A percentile compares a stretch with the other conserved stretches of the same genome.
These are phyloP conservation scores for Suhomyces xylopsoci DNA, from an alignment of 805 yeast genomes.

Conservation along the genomic window DNA sequence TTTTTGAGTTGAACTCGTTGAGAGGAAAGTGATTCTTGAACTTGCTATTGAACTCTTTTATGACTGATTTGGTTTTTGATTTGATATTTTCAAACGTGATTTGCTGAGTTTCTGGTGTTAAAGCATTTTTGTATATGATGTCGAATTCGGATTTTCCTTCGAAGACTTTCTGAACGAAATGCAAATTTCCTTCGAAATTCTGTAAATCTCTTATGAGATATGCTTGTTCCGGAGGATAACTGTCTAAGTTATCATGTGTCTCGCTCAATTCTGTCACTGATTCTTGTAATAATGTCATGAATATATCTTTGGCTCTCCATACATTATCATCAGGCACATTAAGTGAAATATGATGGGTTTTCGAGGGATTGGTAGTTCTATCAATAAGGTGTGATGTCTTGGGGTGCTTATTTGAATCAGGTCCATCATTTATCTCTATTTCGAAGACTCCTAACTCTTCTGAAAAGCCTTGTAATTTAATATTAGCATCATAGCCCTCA, in stretches of 20 bases:
- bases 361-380: conserved; percentile 53
- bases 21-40: conserved; percentile 53
- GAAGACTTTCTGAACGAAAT: conserved; percentile 73
- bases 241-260: conserved; percentile 16
- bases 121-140: conserved; percentile 52
- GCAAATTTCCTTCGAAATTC: conserved; percentile 69
- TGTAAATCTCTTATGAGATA: conserved; percentile 58
- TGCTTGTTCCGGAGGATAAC: conserved; percentile 47
- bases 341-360: conserved; percentile 64
- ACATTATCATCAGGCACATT: conserved; percentile 65
- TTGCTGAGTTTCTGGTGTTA: conserved; percentile 34
- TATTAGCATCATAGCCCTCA: conserved; percentile 33
- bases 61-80: conserved; percentile 27
- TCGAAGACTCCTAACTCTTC: conserved; percentile 66
- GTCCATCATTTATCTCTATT: conserved; percentile 57
- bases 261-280: conserved; percentile 50
- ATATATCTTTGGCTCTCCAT: conserved; percentile 81
- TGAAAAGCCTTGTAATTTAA: conserved; percentile 45
- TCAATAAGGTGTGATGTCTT: conserved; percentile 21
- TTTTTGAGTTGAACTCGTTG: conserved; percentile 32
- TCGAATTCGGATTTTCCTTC: conserved; percentile 75
- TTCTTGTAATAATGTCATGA: conserved; percentile 65
- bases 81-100: conserved; percentile 38
- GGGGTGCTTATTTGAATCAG: conserved; percentile 45
- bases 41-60: conserved; percentile 45